Conservation (phyloP, 306 rosid genomes). For the Sicyos edulis region DNA sequence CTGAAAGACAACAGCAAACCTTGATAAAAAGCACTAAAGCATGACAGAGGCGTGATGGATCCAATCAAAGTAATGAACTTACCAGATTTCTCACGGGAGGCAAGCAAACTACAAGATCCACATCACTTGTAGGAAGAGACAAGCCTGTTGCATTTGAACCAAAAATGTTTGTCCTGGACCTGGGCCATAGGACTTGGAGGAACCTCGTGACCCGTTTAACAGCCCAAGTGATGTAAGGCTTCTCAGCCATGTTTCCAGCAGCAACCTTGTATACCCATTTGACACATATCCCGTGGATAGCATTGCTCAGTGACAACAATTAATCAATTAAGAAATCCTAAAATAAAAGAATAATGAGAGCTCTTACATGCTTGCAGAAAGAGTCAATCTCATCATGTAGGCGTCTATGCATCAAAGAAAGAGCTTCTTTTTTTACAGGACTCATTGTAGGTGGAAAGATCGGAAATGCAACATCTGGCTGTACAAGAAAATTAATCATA, state of each 20-base stretch:
- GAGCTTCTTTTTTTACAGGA: slow-evolving; percentile 44
- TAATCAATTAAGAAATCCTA: slow-evolving; percentile 14
- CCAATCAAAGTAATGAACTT: slow-evolving; percentile 16
- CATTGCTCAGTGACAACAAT: slow-evolving; percentile 21
- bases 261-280: slow-evolving; percentile 55
- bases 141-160: slow-evolving; percentile 90
- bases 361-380: slow-evolving; percentile 66
- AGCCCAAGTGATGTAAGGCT: slow-evolving; percentile 90
- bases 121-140: slow-evolving; percentile 97
- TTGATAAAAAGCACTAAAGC: slow-evolving; percentile 13
- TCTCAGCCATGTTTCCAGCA: slow-evolving; percentile 71
- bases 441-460: slow-evolving; percentile 62
- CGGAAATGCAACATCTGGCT: slow-evolving; percentile 89
- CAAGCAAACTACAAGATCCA: slow-evolving; percentile 87
- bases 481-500: slow-evolving; percentile 30
- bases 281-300: slow-evolving; percentile 23
- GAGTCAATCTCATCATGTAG: slow-evolving; percentile 78
- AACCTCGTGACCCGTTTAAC: slow-evolving; percentile 89
- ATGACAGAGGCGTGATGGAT: slow-evolving; percentile 5
- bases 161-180: slow-evolving; percentile 83
- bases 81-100: slow-evolving; percentile 99
- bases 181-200: slow-evolving; percentile 94
- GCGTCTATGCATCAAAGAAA: slow-evolving; percentile 59
- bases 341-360: slow-evolving; percentile 6
- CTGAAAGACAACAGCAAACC: slow-evolving; percentile 31